Base-by-base conservation (phyloP, 345 rosid species). In the Zanthoxylum bungeanum region DNA sequence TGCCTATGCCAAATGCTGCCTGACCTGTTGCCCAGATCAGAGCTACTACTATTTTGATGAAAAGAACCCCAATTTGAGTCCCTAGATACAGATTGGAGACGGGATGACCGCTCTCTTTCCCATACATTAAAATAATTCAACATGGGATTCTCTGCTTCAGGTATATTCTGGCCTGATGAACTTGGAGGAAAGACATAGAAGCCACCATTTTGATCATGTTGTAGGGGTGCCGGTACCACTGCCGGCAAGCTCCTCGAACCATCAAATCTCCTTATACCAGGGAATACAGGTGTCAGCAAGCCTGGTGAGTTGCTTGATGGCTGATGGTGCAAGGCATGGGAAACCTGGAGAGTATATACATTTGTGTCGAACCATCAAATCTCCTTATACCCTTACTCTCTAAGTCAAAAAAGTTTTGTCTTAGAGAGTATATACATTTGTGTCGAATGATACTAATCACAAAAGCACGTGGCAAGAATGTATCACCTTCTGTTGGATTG, bases 121-220 rank as follows among this genome's bases (percentile, higher is more conserved):
- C 83, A 76, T 24, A 46, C 71, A 66, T 64, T 79, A 64, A 74
- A 62, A 3, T 36, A 80, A 73, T 68, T 72, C 1, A 33, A 72
- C 44, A 46, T 8, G 4, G 42, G 57, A 52, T 57, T 74, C 62
- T 83, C 87, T 64, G 71, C 77, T 76, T 85, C 90, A 7, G 25
- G 89, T 42, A 52, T 57, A 63, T 52, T 78, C 61, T 78, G 84
- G 62, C 77, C 79, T 9, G 85, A 67, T 69, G 90, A 75, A 77
- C 73, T 73, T 7, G 79, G 86, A 65, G 89, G 93, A 72, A 82
- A 72, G 33, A 85, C 4, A 59, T 76, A 81, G 81, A 84, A 84
- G 73, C 84, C 85, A 22, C 82, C 74, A 59, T 68, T 73, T 34
- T 79, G 87, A 42, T 85, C 87, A 28, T 73, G 87, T 60, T 67